phyloP scores from a whole-genome alignment of 2,329 filamentous ascomycete genomes.

The Paecilomyces sp. region DNA sequence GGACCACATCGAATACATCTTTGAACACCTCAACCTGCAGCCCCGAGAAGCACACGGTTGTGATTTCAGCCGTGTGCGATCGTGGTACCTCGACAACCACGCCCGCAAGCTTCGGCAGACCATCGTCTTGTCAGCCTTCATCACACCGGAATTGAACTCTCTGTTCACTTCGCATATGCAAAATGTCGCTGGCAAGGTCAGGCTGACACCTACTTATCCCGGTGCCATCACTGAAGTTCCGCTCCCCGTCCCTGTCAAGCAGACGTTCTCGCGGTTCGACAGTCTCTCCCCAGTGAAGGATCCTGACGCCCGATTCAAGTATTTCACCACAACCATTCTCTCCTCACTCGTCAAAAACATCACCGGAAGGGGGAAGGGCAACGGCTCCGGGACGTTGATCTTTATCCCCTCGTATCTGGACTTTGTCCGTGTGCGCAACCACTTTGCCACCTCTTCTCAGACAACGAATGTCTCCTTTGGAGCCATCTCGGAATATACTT shows the following conservation, averaged over 20 bases:
- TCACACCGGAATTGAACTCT: constrained; percentile 80
- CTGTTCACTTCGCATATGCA: constrained; percentile 68
- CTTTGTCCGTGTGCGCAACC: constrained; percentile 88
- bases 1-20: constrained; percentile 90
- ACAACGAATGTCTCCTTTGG: constrained; percentile 63
- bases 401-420: constrained; percentile 93
- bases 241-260: constrained; percentile 58
- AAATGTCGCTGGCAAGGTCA: constrained; percentile 74
- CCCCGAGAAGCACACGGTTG: constrained; percentile 85
- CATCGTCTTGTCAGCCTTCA: constrained; percentile 70
- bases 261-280: constrained; percentile 86
- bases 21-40: constrained; percentile 83
- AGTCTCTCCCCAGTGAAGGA: constrained; percentile 63
- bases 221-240: constrained; percentile 68
- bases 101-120: constrained; percentile 79
- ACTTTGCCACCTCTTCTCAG: constrained; percentile 65
- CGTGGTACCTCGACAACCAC: constrained; percentile 88
- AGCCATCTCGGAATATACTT: constrained; percentile 80
- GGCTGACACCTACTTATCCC: constrained; percentile 61
- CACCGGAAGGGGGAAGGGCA: constrained; percentile 38
- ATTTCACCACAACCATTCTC: constrained; percentile 76
- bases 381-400: constrained; percentile 65
- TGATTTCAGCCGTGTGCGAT: constrained; percentile 83
- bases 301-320: constrained; percentile 82
- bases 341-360: constrained; percentile 63